phyloP scores from a whole-genome alignment of 169 alveolate species.

The Blepharisma undulans region DNA sequence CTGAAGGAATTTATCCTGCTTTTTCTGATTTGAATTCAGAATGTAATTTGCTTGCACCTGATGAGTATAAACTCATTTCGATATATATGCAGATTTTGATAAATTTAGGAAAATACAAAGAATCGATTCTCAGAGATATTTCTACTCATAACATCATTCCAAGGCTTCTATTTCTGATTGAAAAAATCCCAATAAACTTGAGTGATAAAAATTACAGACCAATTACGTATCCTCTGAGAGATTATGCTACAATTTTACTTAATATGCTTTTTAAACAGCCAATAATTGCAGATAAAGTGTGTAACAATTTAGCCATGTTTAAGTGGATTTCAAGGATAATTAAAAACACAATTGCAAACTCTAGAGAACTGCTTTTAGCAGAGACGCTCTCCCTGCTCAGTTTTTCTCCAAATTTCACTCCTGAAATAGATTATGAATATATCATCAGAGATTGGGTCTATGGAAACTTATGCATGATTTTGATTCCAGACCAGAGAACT shows the following conservation, averaged over 20 bases:
- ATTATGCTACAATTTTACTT: not conserved
- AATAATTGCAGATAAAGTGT: not conserved
- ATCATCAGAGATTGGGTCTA: slow-evolving; percentile 8
- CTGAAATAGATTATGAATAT: not conserved
- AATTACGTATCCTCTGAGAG: not conserved
- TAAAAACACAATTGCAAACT: not conserved
- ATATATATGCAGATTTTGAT: not conserved
- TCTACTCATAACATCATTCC: not conserved
- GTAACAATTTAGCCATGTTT: not conserved
- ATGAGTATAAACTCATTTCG: not conserved
- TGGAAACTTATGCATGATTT: not conserved
- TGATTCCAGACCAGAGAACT: not conserved
- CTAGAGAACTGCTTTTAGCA: not conserved
- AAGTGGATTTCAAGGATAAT: not conserved
- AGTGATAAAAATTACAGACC: not conserved
- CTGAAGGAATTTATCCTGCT: not conserved
- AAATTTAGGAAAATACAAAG: not conserved
- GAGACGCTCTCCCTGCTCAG: not conserved
- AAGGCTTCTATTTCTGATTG: slow-evolving; percentile 30
- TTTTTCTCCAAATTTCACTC: not conserved
- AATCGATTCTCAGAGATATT: not conserved
- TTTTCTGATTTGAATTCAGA: not conserved
- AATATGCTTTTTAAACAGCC: not conserved
- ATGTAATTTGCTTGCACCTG: not conserved
- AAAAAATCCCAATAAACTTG: not conserved